Conservation (phyloP, 2,329 filamentous ascomycete genomes). For the Colletotrichum sp. region DNA sequence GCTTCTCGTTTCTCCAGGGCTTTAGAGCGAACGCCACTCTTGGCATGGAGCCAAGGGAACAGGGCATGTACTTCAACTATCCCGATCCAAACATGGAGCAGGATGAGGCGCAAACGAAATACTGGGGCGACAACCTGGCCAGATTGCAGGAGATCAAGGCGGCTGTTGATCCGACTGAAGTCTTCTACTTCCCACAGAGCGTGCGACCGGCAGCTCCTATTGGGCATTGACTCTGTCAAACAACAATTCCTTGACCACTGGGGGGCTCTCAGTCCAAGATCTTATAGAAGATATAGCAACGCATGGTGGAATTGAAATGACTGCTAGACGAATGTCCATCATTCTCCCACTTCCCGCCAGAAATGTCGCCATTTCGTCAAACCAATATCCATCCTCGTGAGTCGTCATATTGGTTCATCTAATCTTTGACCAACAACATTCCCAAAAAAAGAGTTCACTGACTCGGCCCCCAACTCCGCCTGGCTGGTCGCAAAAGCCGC, state of each 20-base stretch:
- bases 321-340: neutral
- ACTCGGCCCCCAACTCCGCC: neutral
- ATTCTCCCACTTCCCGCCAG: neutral
- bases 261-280: neutral
- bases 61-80: constrained; percentile 49
- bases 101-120: constrained; percentile 34
- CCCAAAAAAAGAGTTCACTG: neutral
- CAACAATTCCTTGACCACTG: neutral
- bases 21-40: constrained; percentile 38
- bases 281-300: neutral
- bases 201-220: constrained; percentile 10
- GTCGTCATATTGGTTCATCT: neutral
- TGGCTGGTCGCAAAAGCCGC: neutral
- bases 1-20: constrained; percentile 35
- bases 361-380: neutral
- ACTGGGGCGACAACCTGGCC: constrained; percentile 40
- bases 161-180: constrained; percentile 37
- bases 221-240: neutral
- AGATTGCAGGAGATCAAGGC: constrained; percentile 39
- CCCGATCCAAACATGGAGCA: constrained; percentile 39
- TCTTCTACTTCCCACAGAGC: constrained; percentile 47
- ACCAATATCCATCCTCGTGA: neutral
- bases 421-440: neutral
- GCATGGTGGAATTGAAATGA: neutral
- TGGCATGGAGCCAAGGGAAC: constrained; percentile 28